A percentile compares a stretch with the other conserved stretches of the same genome.
These are phyloP conservation scores for Abrus precatorius DNA, from an alignment of 306 rosid species.

Conservation along the genomic window DNA sequence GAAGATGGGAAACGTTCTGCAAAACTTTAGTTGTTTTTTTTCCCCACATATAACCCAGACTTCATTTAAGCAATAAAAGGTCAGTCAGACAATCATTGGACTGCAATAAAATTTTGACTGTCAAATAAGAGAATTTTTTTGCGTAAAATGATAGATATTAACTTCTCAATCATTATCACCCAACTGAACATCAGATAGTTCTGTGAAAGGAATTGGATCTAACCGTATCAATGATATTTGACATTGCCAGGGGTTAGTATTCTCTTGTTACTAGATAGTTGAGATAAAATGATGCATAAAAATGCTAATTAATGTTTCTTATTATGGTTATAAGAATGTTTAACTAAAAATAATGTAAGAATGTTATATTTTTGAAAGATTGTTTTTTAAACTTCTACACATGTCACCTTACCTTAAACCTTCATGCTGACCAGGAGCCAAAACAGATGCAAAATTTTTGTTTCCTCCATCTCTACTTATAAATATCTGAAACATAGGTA, in stretches of 20 bases:
- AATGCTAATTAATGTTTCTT: not conserved
- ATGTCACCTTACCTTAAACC: constrained; percentile 82
- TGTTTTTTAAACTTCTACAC: constrained; percentile 36
- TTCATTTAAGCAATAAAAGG: constrained; percentile 4
- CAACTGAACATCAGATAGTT: not conserved
- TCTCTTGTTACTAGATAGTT: not conserved
- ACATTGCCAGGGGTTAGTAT: not conserved
- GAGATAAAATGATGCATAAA: not conserved
- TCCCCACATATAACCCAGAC: not conserved
- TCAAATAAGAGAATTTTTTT: constrained; percentile 12
- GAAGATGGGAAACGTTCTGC: not conserved
- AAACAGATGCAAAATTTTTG: constrained; percentile 87
- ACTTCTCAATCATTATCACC: not conserved
- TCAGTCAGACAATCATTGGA: not conserved
- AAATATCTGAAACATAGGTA: constrained; percentile 76
- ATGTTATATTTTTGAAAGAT: not conserved
- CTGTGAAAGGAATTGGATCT: not conserved
- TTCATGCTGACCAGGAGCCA: constrained; percentile 99
- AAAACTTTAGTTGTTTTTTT: not conserved
- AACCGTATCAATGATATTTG: not conserved
- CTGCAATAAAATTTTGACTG: not conserved
- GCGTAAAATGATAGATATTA: not conserved
- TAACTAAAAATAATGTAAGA: constrained; percentile 9
- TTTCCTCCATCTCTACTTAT: constrained; percentile 93
- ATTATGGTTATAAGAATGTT: not conserved